Conservation (phyloP, 2,329 filamentous ascomycete species). For the Colletotrichum eremochloae region DNA sequence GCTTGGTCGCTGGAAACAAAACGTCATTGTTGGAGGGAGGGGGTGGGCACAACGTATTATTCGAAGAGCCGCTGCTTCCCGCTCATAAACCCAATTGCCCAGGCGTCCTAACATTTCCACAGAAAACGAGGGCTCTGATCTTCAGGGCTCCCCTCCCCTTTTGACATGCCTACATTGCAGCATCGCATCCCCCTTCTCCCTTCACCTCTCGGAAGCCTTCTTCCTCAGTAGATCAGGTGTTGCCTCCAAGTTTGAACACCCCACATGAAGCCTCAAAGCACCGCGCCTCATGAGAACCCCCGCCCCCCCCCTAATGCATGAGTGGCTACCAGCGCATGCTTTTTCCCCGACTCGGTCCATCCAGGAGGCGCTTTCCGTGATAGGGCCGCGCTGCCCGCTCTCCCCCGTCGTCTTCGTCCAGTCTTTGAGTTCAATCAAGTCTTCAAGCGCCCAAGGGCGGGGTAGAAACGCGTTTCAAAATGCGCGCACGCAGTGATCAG, state of each 20-base stretch:
- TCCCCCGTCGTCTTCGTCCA: neutral
- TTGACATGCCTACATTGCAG: neutral
- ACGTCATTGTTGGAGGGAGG: neutral
- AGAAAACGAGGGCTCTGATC: neutral
- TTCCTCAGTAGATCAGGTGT: neutral
- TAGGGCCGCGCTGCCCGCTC: neutral
- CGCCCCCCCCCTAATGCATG: neutral
- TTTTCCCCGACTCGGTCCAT: conserved; percentile 15
- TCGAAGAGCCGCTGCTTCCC: conserved; percentile 21
- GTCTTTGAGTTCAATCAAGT: conserved; percentile 4
- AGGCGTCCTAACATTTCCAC: neutral
- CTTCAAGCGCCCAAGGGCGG: conserved; percentile 24
- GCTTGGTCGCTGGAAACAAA: neutral
- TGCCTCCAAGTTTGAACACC: neutral
- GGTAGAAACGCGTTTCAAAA: conserved; percentile 36
- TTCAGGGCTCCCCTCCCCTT: neutral
- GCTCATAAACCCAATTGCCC: neutral
- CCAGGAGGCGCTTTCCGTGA: conserved; percentile 17
- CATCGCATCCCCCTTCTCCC: neutral
- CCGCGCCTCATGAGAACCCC: conserved; percentile 6
- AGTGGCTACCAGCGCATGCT: neutral
- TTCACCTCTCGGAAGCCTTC: neutral
- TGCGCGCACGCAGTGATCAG: conserved; percentile 34
- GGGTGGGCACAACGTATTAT: neutral
- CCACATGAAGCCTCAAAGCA: conserved; percentile 17